Percentiles rank a stretch among this genome's conserved stretches.
phyloP scores from a whole-genome alignment of 176 grass and related monocot genomes.

The Carex littledalei region DNA sequence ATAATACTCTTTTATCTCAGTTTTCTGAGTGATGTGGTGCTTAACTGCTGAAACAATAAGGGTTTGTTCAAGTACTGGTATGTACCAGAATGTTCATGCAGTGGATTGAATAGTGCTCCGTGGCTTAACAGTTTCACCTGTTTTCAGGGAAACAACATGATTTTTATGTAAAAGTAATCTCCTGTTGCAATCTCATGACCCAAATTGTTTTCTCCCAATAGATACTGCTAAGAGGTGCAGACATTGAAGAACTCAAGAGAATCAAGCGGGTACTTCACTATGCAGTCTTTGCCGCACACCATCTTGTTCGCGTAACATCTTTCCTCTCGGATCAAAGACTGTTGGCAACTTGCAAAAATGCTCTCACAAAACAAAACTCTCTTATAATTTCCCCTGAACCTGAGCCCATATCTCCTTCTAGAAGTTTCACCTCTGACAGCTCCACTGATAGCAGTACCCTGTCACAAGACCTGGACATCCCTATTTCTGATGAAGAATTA shows the following conservation, averaged over 20 bases:
- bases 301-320: slow-evolving; percentile 89
- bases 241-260: slow-evolving; percentile 80
- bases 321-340: slow-evolving; percentile 85
- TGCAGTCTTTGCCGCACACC: slow-evolving; percentile 92
- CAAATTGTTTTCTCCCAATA: slow-evolving; percentile 29
- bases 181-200: not conserved
- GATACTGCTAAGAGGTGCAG: slow-evolving; percentile 89
- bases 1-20: not conserved
- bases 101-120: not conserved
- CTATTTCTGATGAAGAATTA: slow-evolving; percentile 32
- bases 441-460: slow-evolving; percentile 16
- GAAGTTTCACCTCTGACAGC: slow-evolving; percentile 27
- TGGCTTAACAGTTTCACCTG: not conserved
- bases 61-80: not conserved
- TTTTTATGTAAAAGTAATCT: not conserved
- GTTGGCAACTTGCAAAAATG: slow-evolving; percentile 46
- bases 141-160: not conserved
- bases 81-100: not conserved
- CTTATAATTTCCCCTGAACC: slow-evolving; percentile 1
- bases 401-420: slow-evolving; percentile 12
- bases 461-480: slow-evolving; percentile 17
- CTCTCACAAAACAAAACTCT: slow-evolving; percentile 28
- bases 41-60: slow-evolving; percentile 4
- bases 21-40: not conserved
- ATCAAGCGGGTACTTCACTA: slow-evolving; percentile 76